These are phyloP conservation scores for Claviceps digitariae DNA, from an alignment of 2,329 filamentous ascomycete species.

Conservation along the genomic window DNA sequence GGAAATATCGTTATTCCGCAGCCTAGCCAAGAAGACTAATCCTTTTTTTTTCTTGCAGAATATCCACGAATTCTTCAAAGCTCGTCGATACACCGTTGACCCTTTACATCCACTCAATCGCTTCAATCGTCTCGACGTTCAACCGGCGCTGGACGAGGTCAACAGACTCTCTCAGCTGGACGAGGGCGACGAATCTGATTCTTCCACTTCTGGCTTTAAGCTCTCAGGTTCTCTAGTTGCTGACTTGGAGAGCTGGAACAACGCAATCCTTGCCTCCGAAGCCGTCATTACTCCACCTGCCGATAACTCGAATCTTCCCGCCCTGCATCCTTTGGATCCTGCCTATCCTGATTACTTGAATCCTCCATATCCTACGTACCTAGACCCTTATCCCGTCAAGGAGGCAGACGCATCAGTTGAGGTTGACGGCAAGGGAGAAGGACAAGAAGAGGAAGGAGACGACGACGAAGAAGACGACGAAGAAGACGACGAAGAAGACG, in stretches of 20 bases:
- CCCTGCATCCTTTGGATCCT: neutral
- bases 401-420: neutral
- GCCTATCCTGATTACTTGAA: neutral
- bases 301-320: too few relatives aligned
- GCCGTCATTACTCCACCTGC: neutral
- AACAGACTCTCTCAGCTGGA: neutral
- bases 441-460: neutral
- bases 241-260: neutral
- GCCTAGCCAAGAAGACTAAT: slow-evolving; percentile 8
- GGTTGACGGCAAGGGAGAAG: neutral
- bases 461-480: neutral
- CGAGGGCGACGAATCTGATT: neutral
- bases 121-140: slow-evolving; percentile 4
- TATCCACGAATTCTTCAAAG: slow-evolving; percentile 10
- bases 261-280: neutral
- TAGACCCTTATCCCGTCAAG: neutral
- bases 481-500: neutral
- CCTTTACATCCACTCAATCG: slow-evolving; percentile 6
- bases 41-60: slow-evolving; percentile 8
- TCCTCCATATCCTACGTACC: neutral
- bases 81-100: slow-evolving; percentile 6
- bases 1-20: slow-evolving; percentile 11
- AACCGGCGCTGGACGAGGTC: neutral
- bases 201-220: neutral
- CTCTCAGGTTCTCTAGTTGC: neutral